A percentile compares a stretch with the other conserved stretches of the same genome.
phyloP scores from a whole-genome alignment of 129 eudicot genomes.

The Deinandra increscens region DNA sequence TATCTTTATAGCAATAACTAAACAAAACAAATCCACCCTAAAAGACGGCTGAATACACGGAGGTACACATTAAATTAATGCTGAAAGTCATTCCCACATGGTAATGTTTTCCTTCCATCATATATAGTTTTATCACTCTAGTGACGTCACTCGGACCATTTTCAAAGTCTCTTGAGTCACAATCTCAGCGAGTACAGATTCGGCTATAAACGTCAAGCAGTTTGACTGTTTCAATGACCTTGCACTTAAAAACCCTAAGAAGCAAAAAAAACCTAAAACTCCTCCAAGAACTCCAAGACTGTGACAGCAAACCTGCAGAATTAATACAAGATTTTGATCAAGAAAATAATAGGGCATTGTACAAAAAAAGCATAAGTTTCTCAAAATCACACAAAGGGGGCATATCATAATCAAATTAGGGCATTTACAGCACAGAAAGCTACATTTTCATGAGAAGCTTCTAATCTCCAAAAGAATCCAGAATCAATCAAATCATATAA shows the following conservation, averaged over 20 bases:
- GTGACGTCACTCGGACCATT: background rate
- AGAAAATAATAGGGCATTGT: no score
- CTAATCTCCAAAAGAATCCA: background rate
- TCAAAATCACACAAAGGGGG: background rate
- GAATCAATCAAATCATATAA: no score
- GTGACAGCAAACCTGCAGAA: slow-evolving; percentile 23
- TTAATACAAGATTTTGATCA: background rate
- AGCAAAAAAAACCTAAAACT: background rate
- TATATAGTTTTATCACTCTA: slow-evolving; percentile 6
- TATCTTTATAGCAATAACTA: slow-evolving; percentile 20
- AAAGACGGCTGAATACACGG: background rate
- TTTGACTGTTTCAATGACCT: background rate
- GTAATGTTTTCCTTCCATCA: slow-evolving; percentile 30
- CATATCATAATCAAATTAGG: background rate
- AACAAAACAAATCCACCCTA: background rate
- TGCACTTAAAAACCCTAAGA: background rate
- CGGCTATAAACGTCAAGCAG: background rate
- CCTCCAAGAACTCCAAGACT: background rate
- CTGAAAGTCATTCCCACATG: slow-evolving; percentile 29
- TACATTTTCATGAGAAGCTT: background rate
- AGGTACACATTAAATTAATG: background rate
- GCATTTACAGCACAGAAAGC: background rate
- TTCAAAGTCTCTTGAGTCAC: no score
- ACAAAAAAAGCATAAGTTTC: background rate
- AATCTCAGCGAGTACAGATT: no score